Conservation (phyloP, 129 eudicot genomes). For the Solidago caesia region DNA sequence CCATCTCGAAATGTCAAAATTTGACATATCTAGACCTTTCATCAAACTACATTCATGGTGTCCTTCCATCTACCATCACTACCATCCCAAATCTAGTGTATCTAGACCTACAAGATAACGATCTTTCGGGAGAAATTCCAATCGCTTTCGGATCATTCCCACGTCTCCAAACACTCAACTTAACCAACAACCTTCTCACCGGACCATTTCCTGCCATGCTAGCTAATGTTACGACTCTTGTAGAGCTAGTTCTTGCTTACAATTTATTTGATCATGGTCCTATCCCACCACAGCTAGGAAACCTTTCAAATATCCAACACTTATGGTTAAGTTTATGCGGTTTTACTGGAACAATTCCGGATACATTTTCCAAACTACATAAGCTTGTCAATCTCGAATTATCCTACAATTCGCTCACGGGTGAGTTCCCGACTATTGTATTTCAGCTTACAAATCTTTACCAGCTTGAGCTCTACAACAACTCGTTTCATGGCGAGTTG, state of each 20-base stretch:
- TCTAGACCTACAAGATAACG: constrained; percentile 45
- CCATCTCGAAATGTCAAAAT: constrained; percentile 52
- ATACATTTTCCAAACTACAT: constrained; percentile 33
- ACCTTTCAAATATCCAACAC: constrained; percentile 44
- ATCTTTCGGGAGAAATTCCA: constrained; percentile 59
- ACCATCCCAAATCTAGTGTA: constrained; percentile 40
- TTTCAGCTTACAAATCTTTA: constrained; percentile 43
- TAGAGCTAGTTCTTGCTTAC: constrained; percentile 50
- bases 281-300: constrained; percentile 54
- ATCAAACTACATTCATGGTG: constrained; percentile 46
- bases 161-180: constrained; percentile 37
- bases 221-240: constrained; percentile 43
- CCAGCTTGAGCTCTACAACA: constrained; percentile 68
- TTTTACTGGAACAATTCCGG: constrained; percentile 53
- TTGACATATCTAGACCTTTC: constrained; percentile 65
- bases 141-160: constrained; percentile 41
- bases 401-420: constrained; percentile 50
- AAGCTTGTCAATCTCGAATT: constrained; percentile 56
- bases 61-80: constrained; percentile 49
- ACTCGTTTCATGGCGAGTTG: constrained; percentile 55
- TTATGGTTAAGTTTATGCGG: constrained; percentile 53
- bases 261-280: constrained; percentile 47
- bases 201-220: constrained; percentile 52
- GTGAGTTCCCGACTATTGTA: constrained; percentile 45
- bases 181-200: constrained; percentile 43